phyloP scores from a whole-genome alignment of 1,139 yeast species.

The Blastobotrys persicus region DNA sequence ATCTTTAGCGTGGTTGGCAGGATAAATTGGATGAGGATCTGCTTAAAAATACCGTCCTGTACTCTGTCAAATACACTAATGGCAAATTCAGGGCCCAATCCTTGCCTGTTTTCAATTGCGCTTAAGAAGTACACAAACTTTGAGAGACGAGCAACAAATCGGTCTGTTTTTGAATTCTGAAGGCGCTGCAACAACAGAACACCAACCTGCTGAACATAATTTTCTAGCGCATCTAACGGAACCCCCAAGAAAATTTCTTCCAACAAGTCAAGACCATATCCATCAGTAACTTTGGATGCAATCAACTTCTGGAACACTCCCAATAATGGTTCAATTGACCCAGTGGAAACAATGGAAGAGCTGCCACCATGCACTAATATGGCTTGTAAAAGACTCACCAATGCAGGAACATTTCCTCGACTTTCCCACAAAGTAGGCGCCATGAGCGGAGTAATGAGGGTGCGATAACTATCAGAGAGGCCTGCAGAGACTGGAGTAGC shows the following conservation, averaged over 20 bases:
- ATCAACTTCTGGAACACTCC: slow-evolving; percentile 97
- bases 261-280: slow-evolving; percentile 78
- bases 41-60: slow-evolving; percentile 61
- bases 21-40: slow-evolving; percentile 60
- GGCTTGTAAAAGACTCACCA: slow-evolving; percentile 73
- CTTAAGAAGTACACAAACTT: slow-evolving; percentile 67
- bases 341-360: slow-evolving; percentile 35
- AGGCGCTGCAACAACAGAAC: slow-evolving; percentile 74
- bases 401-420: slow-evolving; percentile 90
- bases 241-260: slow-evolving; percentile 64
- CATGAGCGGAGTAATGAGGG: slow-evolving; percentile 73
- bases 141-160: slow-evolving; percentile 57
- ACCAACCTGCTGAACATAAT: slow-evolving; percentile 71
- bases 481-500: slow-evolving; percentile 47
- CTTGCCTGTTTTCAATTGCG: slow-evolving; percentile 42
- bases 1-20: slow-evolving; percentile 65
- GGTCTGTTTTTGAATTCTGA: slow-evolving; percentile 78
- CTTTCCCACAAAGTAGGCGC: slow-evolving; percentile 92
- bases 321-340: slow-evolving; percentile 66
- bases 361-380: slow-evolving; percentile 64
- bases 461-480: slow-evolving; percentile 64
- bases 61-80: slow-evolving; percentile 59
- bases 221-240: slow-evolving; percentile 49
- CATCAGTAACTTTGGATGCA: slow-evolving; percentile 78
- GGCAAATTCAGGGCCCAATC: slow-evolving; percentile 50